Evolutionary conservation across 129 eudicot species (phyloP).

Genomic region (Calendula officinalis): DNA sequence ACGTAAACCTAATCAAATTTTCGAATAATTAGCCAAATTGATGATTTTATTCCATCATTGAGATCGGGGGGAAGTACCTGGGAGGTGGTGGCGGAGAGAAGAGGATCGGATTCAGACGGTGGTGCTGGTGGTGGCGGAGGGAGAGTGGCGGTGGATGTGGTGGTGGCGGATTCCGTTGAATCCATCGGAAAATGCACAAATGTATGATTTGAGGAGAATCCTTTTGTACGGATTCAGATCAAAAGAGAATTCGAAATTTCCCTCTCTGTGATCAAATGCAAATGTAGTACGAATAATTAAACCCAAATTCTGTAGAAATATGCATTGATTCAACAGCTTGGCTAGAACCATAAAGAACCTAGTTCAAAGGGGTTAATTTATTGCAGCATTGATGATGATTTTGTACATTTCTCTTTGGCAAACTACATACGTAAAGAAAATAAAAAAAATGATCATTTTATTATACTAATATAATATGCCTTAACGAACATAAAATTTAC

Average conservation of each 20-base stretch:
- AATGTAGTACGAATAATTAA: background rate
- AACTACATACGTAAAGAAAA: too few species aligned
- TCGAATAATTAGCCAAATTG: slow-evolving; percentile 8
- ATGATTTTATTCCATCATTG: slow-evolving; percentile 1
- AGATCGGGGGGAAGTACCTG: slow-evolving; percentile 11
- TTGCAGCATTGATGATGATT: background rate
- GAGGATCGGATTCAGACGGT: slow-evolving; percentile 15
- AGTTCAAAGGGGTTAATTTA: background rate
- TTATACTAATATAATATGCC: too few species aligned
- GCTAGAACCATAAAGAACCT: slow-evolving; percentile 10
- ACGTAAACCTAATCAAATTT: background rate
- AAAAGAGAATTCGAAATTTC: background rate
- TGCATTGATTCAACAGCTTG: slow-evolving; percentile 21
- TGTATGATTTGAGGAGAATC: background rate
- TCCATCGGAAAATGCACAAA: slow-evolving; percentile 26
- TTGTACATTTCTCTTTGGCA: background rate
- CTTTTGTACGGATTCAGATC: slow-evolving; percentile 5
- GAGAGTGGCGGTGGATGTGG: slow-evolving; percentile 21
- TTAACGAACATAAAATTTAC: too few species aligned
- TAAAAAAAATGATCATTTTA: too few species aligned
- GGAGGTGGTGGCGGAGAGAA: slow-evolving; percentile 14
- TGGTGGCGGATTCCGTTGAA: slow-evolving; percentile 25
- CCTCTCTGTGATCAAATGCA: slow-evolving; percentile 6
- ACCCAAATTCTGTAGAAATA: slow-evolving; percentile 1
- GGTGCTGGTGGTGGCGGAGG: slow-evolving; percentile 24